Evolutionary conservation across 1,284 basidiomycete species (phyloP), one percentile per base, ranked within the genome.

Genomic region (Apiotrichum montevideense): DNA sequence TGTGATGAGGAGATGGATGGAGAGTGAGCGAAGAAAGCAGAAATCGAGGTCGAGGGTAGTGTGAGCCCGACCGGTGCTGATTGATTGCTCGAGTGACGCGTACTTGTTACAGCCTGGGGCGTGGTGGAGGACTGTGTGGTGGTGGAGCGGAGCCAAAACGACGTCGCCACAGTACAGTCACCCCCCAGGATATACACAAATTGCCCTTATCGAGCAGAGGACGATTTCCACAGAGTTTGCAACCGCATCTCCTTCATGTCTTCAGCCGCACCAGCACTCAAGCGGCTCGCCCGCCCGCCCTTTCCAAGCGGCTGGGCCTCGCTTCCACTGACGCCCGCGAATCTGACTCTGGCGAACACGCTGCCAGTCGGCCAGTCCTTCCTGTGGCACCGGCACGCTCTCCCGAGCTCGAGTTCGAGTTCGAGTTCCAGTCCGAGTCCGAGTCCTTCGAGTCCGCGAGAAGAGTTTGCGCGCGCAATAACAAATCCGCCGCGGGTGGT

Each of bases 401-500:
- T 37, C 65, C 62, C 21, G 37, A 39, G 37, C 9, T 13, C 37
- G 37, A 39, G 37, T 13, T 8, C 37, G 37, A 13, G 9, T n/a
- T n/a, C n/a, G n/a, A n/a, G n/a, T n/a, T n/a, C n/a, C n/a, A n/a
- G n/a, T 8, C 37, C 37, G 37, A 39, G 37, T 13, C 11, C 41
- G 11, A 15, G 6, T 15, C 51, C 0, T 44, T 71, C 3, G 13
- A 33, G 51, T 33, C 35, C 47, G 32, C 55, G 41, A 1, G 73
- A 75, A 48, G 73, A 75, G 58, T 77, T 65, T 52, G 74, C 74
- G 0, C 65, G 74, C 34, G 73, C 73, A 0, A 59, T 76, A 32
- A 55, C 66, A 49, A 42, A 66, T 39, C 74, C 74, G 0, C 69
- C 70, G 0, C 85, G 91, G 39, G 85, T 94, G 9, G 80, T 95